Conservation (phyloP, 163 green algal species). For the Scenedesmus sp. region DNA sequence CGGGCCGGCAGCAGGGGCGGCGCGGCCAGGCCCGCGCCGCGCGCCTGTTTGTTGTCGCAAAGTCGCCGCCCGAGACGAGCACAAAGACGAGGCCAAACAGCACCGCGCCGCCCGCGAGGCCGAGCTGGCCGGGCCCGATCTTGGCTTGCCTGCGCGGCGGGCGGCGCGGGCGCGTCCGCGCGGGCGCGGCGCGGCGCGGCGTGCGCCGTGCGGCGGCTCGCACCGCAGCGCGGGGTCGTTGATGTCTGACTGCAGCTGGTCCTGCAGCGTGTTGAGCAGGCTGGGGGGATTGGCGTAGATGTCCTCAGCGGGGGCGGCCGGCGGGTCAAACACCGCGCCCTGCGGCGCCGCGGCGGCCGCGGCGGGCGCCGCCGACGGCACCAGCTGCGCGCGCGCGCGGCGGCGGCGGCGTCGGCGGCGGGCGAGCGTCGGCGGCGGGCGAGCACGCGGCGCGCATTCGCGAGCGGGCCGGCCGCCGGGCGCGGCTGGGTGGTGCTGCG, state of each 20-base stretch:
- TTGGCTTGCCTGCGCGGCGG: slow-evolving; percentile 46
- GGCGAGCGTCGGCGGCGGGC: no score
- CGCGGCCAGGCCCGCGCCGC: no score
- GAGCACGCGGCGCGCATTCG: background rate
- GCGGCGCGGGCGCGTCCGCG: background rate
- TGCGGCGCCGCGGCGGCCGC: slow-evolving; percentile 17
- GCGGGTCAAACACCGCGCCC: slow-evolving; percentile 37
- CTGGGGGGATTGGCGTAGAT: slow-evolving; percentile 64
- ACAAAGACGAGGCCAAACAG: slow-evolving; percentile 59
- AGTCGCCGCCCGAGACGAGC: slow-evolving; percentile 59
- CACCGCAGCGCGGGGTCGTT: slow-evolving; percentile 61
- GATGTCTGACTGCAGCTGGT: slow-evolving; percentile 53
- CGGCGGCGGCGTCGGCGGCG: no score
- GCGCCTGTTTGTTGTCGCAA: slow-evolving; percentile 42
- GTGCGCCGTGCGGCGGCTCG: no score
- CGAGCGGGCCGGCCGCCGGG: background rate
- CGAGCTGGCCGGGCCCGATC: slow-evolving; percentile 62
- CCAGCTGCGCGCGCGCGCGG: no score
- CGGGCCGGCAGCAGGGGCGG: background rate
- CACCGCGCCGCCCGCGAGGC: slow-evolving; percentile 57
- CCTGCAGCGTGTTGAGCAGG: slow-evolving; percentile 53
- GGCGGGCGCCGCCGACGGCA: background rate
- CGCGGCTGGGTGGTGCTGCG: background rate
- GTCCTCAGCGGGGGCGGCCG: slow-evolving; percentile 21
- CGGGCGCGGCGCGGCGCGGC: no score